Base-by-base conservation (phyloP, 2,329 filamentous ascomycete species). In the Zasmidium angulare region DNA sequence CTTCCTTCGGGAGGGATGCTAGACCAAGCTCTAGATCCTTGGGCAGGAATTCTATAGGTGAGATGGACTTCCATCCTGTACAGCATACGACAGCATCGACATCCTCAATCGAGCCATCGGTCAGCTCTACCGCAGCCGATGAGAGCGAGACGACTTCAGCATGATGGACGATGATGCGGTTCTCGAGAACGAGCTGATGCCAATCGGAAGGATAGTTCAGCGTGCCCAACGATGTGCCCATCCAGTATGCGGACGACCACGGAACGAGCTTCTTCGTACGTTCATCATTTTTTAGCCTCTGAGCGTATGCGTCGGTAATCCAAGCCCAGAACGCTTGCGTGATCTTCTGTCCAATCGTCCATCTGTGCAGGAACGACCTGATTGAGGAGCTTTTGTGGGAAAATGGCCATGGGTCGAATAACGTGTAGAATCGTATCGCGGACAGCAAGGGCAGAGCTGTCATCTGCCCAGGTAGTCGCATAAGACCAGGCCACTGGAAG, bases 351-450 rank as follows among this genome's bases (percentile, higher is more conserved):
- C 86, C 86, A 1, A 86, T 52, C 29, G 75, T 72, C 0, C 82
- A 86, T 21, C 77, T 75, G 63, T 88, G 85, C 1, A 83, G 75
- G 7, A 74, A 74, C 9, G 79, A 75, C 63, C 82, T 87, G 0
- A 86, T 86, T 66, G 10, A 14, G 36, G n/a, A 9, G 21, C 85
- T 85, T 1, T 79, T 82, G 1, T 79, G 76, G n/a, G 3, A 85
- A 91, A 23, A 88, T 80, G 68, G 58, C 53, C 88, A 91, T 0
- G 89, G 89, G 56, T 84, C 87, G 72, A 92, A 85, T 84, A 86
- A 90, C 1, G 84, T 88, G 47, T 91, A 73, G 60, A 89, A 79
- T 0, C 89, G 84, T 0, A 83, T 88, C 36, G 83, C 81, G 3
- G 86, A 81, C 10, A 90, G 79, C 67, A 86, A 85, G 71, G 90